Base-by-base conservation (phyloP, 768 basidiomycete genomes). In the Steccherinum ochraceum region DNA sequence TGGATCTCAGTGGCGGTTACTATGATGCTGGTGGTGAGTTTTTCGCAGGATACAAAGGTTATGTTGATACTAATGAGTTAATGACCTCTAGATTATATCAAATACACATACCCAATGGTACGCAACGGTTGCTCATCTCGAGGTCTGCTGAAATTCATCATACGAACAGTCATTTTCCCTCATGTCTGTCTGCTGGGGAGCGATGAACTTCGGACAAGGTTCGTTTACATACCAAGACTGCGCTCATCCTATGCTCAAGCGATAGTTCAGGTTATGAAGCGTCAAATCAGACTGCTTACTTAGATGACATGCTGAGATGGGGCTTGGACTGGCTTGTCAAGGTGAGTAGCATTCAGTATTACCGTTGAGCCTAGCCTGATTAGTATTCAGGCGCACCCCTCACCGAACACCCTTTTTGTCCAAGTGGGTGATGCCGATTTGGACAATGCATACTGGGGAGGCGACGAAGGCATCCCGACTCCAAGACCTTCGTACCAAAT, bases 251-350 rank as follows among this genome's bases (percentile, higher is more conserved):
- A 27, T 40, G 12, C 26, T 45, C 3, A 48, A 10, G 46, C 44
- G 13, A 27, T 19, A 46, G 3, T 18, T 48, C 46, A 86, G 88
- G 87, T 13, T 96, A 93, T 61, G 89, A 93, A 56, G 58, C 80
- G 46, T 82, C 90, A 48, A 88, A 89, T 48, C 93, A 95, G 68
- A 91, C 92, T 0, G 78, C 81, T 2, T 96, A 95, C 65, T 79
- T 96, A n/a, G 94, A 96, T 59, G 79, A 81, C 54, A 93, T 89
- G 75, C 70, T 95, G 48, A 81, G 93, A 53, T 95, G 90, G 89
- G 86, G 92, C 21, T 77, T 92, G 42, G 86, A 92, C 66, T 96
- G 92, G 91, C 70, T 94, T 46, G 90, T 94, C 48, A 91, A 89
- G 73, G 92, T 85, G 51, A 54, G 72, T 47, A n/a, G 16, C 19